phyloP scores from a whole-genome alignment of 805 yeast species.

The Priceomyces carsonii region DNA sequence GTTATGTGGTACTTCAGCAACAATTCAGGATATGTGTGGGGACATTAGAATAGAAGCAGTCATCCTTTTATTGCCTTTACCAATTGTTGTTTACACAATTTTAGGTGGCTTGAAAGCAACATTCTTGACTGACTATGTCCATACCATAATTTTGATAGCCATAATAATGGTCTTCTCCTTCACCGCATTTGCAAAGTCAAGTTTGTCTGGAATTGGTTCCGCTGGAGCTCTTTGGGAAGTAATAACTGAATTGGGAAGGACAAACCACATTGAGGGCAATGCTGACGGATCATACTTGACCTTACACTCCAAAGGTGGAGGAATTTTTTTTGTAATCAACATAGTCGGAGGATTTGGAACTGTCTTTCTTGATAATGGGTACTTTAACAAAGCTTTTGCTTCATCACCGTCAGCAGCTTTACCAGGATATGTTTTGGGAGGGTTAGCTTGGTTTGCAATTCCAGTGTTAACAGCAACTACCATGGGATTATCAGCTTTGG shows the following conservation, averaged over 20 bases:
- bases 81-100: slow-evolving; percentile 52
- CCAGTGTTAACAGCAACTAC: slow-evolving; percentile 83
- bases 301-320: slow-evolving; percentile 82
- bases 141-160: slow-evolving; percentile 61
- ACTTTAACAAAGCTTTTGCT: slow-evolving; percentile 88
- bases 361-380: slow-evolving; percentile 83
- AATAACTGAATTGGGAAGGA: slow-evolving; percentile 58
- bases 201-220: slow-evolving; percentile 70
- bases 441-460: slow-evolving; percentile 88
- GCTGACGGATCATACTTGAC: slow-evolving; percentile 87
- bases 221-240: slow-evolving; percentile 80
- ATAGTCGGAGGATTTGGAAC: slow-evolving; percentile 90
- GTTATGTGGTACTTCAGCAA: slow-evolving; percentile 87
- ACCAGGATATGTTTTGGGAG: slow-evolving; percentile 88
- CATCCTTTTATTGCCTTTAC: slow-evolving; percentile 78
- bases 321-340: slow-evolving; percentile 84
- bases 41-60: slow-evolving; percentile 77
- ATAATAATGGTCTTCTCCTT: slow-evolving; percentile 82
- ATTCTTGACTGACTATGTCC: slow-evolving; percentile 45
- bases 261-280: slow-evolving; percentile 73
- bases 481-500: slow-evolving; percentile 82
- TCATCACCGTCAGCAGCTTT: slow-evolving; percentile 80
- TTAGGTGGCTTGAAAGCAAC: slow-evolving; percentile 50
- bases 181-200: slow-evolving; percentile 73
- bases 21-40: slow-evolving; percentile 78